phyloP scores from a whole-genome alignment of 2,329 filamentous ascomycete genomes.

The Aspergillus versicolor region DNA sequence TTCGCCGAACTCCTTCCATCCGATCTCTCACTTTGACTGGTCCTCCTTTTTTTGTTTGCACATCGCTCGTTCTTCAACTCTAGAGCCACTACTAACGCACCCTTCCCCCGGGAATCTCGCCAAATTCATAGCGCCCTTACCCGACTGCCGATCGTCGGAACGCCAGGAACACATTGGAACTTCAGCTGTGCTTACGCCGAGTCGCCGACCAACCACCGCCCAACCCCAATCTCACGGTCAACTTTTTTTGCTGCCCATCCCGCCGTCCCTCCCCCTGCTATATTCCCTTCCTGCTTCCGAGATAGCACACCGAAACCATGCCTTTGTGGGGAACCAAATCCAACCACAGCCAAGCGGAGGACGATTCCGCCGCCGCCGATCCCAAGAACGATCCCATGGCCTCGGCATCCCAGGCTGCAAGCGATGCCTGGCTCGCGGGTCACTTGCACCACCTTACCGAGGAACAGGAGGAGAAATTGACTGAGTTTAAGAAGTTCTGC shows the following conservation, averaged over 20 bases:
- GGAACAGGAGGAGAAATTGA: conserved; percentile 66
- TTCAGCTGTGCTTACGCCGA: conserved; percentile 6
- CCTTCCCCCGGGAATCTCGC: background rate
- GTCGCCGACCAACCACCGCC: conserved; percentile 1
- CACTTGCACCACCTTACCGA: conserved; percentile 75
- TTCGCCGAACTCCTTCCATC: conserved; percentile 1
- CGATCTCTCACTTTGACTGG: background rate
- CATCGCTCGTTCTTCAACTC: background rate
- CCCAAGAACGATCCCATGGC: conserved; percentile 37
- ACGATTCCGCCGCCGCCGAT: conserved; percentile 26
- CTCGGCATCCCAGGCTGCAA: conserved; percentile 36
- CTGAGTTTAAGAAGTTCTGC: conserved; percentile 69
- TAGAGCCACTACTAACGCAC: background rate
- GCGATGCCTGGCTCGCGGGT: conserved; percentile 51
- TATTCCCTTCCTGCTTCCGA: background rate
- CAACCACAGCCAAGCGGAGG: conserved; percentile 27
- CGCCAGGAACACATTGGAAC: background rate
- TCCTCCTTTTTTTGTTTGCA: background rate
- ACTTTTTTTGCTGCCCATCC: background rate
- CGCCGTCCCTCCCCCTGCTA: background rate
- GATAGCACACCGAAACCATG: conserved; percentile 9
- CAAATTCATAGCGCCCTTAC: background rate
- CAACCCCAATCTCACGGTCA: background rate
- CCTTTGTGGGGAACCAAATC: conserved; percentile 35
- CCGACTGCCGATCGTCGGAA: background rate